Conservation (phyloP, 805 yeast genomes). For the Myxozyma melibiosi region DNA sequence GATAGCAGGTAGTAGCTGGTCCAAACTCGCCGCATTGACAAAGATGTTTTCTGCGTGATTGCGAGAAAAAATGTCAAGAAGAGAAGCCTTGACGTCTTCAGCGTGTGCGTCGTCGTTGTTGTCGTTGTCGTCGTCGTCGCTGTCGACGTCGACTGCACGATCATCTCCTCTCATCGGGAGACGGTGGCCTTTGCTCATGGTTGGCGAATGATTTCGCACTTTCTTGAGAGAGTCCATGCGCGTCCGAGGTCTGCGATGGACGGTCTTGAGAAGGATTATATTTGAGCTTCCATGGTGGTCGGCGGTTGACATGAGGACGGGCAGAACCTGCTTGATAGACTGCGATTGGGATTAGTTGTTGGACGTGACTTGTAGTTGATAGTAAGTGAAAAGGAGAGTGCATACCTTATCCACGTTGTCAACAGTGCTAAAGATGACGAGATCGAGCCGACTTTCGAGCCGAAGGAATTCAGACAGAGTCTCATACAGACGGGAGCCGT, state of each 20-base stretch:
- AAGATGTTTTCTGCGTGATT: conserved; percentile 18
- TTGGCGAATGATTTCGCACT: conserved; percentile 7
- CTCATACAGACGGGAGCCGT: neutral
- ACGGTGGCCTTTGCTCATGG: neutral
- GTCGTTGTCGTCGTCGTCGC: neutral
- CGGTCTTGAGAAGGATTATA: conserved; percentile 15
- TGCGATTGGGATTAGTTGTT: neutral
- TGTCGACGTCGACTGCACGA: neutral
- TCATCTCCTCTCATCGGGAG: neutral
- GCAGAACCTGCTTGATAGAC: conserved; percentile 14
- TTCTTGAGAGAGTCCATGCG: conserved; percentile 26
- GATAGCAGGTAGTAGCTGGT: conserved; percentile 21
- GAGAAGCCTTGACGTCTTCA: conserved; percentile 7
- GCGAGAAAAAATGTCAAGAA: neutral
- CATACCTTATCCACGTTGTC: conserved; percentile 15
- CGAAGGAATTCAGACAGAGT: conserved; percentile 14
- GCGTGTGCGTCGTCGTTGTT: conserved; percentile 12
- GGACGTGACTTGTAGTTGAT: neutral
- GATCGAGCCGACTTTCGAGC: conserved; percentile 23
- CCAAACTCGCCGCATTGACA: conserved; percentile 18
- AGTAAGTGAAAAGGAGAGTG: neutral
- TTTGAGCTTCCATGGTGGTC: conserved; percentile 19
- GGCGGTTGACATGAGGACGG: conserved; percentile 14
- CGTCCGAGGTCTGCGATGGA: conserved; percentile 11
- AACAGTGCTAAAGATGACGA: conserved; percentile 20